phyloP scores from a whole-genome alignment of 805 yeast genomes.

The Ogataea pini region DNA sequence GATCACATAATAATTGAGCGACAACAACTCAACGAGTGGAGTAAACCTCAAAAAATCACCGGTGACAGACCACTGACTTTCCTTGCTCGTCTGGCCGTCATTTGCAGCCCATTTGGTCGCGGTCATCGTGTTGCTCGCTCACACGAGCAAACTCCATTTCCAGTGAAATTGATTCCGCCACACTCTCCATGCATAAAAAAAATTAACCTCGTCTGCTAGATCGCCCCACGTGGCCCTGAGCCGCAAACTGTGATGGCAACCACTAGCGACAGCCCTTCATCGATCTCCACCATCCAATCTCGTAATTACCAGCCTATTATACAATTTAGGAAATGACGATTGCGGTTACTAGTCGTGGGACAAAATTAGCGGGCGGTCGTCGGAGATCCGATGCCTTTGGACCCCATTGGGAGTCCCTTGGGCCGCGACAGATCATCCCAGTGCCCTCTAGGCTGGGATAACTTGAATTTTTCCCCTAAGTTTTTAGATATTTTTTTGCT shows the following conservation, averaged over 20 bases:
- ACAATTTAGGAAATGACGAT: neutral
- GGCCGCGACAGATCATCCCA: too few species aligned
- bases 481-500: neutral
- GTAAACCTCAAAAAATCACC: too few species aligned
- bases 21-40: too few species aligned
- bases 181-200: neutral
- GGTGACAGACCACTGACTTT: too few species aligned
- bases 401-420: too few species aligned
- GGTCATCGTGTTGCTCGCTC: neutral
- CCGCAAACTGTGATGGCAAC: constrained; percentile 1
- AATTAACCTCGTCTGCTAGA: constrained; percentile 8
- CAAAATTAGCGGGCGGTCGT: neutral
- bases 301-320: neutral
- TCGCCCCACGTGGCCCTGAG: constrained; percentile 17
- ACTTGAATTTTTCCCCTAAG: too few species aligned
- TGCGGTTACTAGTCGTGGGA: constrained; percentile 6
- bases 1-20: too few species aligned
- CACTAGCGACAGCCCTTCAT: neutral
- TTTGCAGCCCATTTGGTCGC: too few species aligned
- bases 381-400: neutral
- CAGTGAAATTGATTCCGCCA: constrained; percentile 1
- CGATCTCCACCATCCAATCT: too few species aligned
- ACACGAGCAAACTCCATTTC: constrained; percentile 2
- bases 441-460: too few species aligned
- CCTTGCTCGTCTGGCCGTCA: too few species aligned